Percentiles rank a stretch among this genome's conserved stretches.
Conservation (phyloP, 106 monocot genomes). For the Vanilla planifolia region DNA sequence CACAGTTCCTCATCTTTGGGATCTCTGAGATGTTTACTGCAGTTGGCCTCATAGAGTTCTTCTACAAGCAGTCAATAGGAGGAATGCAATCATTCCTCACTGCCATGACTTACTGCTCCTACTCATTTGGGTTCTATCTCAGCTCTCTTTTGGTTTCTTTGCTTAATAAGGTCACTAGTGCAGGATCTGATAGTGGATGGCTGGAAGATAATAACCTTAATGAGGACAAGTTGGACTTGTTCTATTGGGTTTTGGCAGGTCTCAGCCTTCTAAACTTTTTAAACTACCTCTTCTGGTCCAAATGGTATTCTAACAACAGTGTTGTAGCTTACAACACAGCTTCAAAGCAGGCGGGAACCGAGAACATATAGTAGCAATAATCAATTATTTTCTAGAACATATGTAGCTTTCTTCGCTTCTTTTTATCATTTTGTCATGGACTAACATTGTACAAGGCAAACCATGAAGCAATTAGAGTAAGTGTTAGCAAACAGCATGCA, state of each 20-base stretch:
- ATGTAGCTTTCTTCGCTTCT: too few relatives aligned
- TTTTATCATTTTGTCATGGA: too few relatives aligned
- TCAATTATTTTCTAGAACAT: neutral
- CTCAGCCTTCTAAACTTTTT: constrained; percentile 69
- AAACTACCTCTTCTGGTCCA: constrained; percentile 63
- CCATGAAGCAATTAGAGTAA: too few relatives aligned
- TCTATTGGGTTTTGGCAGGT: constrained; percentile 62
- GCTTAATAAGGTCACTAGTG: constrained; percentile 57
- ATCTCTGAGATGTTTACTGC: constrained; percentile 91
- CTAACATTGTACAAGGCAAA: too few relatives aligned
- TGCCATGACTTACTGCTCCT: constrained; percentile 91
- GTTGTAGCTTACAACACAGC: constrained; percentile 3
- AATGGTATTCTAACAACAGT: constrained; percentile 40
- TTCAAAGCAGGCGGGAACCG: constrained; percentile 13
- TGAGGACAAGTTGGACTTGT: constrained; percentile 56
- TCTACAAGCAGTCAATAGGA: constrained; percentile 74
- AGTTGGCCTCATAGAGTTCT: constrained; percentile 85
- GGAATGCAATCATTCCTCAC: constrained; percentile 94
- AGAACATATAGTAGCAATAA: constrained; percentile 5
- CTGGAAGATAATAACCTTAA: constrained; percentile 62
- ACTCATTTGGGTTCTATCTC: constrained; percentile 90
- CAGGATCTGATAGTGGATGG: constrained; percentile 39
- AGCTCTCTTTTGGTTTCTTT: constrained; percentile 79
- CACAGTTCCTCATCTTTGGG: constrained; percentile 84
- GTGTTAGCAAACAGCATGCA: too few relatives aligned